A percentile compares a stretch with the other conserved stretches of the same genome.
phyloP scores from a whole-genome alignment of 2,329 filamentous ascomycete species.

The Septoria linicola region DNA sequence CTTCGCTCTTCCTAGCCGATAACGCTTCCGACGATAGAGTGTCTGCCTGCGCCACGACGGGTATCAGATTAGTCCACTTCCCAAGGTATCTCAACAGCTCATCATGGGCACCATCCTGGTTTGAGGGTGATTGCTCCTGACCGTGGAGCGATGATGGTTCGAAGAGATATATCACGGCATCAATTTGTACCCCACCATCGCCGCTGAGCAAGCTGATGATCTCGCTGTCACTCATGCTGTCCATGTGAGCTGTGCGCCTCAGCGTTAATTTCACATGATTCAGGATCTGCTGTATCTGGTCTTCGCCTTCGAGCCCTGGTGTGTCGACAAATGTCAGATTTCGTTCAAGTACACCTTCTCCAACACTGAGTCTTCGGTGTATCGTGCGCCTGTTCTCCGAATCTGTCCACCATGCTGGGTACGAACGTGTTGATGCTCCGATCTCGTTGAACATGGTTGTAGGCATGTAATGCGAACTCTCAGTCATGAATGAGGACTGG shows the following conservation, averaged over 20 bases:
- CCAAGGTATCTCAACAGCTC: slow-evolving; percentile 50
- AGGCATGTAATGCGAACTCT: slow-evolving; percentile 18
- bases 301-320: slow-evolving; percentile 60
- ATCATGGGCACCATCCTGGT: slow-evolving; percentile 17
- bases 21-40: slow-evolving; percentile 40
- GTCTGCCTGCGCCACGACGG: slow-evolving; percentile 77
- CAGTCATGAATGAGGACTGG: slow-evolving; percentile 25
- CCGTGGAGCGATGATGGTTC: slow-evolving; percentile 51
- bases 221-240: slow-evolving; percentile 68
- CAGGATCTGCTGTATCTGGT: slow-evolving; percentile 40
- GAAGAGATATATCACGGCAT: slow-evolving; percentile 81
- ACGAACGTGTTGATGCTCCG: slow-evolving; percentile 56
- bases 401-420: slow-evolving; percentile 87
- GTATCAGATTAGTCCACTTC: slow-evolving; percentile 77
- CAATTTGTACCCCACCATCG: slow-evolving; percentile 78
- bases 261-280: slow-evolving; percentile 70
- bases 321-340: slow-evolving; percentile 95
- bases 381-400: slow-evolving; percentile 64
- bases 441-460: slow-evolving; percentile 40
- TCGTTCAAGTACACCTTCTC: slow-evolving; percentile 77
- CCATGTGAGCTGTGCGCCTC: slow-evolving; percentile 60
- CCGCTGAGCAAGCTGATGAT: slow-evolving; percentile 75
- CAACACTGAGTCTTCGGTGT: slow-evolving; percentile 65
- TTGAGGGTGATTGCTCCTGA: slow-evolving; percentile 3
- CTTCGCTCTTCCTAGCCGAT: slow-evolving; percentile 19